Evolutionary conservation across 768 basidiomycete species (phyloP).

Genomic region (Clitopilus hobsonii): DNA sequence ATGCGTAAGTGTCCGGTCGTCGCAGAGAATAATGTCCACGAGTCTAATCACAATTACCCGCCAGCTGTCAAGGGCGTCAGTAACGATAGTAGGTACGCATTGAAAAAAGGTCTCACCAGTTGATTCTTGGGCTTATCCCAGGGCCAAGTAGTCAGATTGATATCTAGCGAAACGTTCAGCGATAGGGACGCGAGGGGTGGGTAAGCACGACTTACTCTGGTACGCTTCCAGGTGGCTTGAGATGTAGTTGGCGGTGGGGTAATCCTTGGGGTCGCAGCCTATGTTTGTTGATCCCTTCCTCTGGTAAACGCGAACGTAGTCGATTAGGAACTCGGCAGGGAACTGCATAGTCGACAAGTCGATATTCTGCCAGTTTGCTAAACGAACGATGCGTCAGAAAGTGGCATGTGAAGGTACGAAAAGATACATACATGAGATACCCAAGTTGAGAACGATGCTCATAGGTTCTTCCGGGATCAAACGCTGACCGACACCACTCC

Average conservation of each 20-base stretch:
- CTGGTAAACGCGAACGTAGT: constrained; percentile 84
- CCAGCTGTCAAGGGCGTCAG: neutral
- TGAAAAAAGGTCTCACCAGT: constrained; percentile 17
- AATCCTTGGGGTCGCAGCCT: constrained; percentile 62
- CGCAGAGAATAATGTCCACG: neutral
- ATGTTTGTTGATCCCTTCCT: constrained; percentile 48
- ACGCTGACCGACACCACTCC: constrained; percentile 54
- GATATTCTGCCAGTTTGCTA: constrained; percentile 64
- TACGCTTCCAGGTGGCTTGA: constrained; percentile 51
- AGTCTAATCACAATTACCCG: neutral
- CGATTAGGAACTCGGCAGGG: constrained; percentile 66
- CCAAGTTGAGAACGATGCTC: constrained; percentile 59
- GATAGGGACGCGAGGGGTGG: neutral
- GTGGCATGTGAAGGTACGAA: neutral
- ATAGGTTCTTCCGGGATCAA: constrained; percentile 55
- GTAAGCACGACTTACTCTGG: constrained; percentile 37
- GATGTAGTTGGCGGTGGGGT: constrained; percentile 67
- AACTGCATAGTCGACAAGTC: constrained; percentile 55
- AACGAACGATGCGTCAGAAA: constrained; percentile 1
- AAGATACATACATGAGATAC: constrained; percentile 45
- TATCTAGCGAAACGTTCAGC: constrained; percentile 21
- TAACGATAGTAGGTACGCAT: no score
- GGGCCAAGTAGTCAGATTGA: constrained; percentile 38
- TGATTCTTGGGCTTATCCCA: constrained; percentile 37
- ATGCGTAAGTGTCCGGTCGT: neutral